Evolutionary conservation across 148 eudicot genomes (phyloP).

Genomic region (Nepenthes gracilis): DNA sequence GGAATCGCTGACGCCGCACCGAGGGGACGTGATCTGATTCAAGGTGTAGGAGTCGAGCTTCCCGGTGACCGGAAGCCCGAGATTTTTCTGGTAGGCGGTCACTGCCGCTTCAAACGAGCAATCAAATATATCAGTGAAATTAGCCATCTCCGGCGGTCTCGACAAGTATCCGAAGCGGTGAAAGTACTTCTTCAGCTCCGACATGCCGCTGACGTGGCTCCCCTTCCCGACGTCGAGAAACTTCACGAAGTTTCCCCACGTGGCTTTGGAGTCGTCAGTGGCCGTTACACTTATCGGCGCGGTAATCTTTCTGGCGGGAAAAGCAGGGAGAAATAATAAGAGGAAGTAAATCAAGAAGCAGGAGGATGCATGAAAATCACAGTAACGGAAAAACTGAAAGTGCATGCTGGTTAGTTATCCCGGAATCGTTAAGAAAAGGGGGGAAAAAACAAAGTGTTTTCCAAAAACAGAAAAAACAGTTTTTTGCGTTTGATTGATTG

Average conservation of each 20-base stretch:
- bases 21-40: conserved; percentile 6
- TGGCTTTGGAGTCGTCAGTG: conserved; percentile 13
- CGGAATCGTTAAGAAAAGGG: no score
- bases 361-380: no score
- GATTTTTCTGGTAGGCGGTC: conserved; percentile 28
- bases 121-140: conserved; percentile 36
- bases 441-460: no score
- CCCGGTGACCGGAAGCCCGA: conserved; percentile 38
- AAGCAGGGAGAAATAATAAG: conserved; percentile 10
- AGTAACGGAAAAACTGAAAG: no score
- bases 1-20: conserved; percentile 3
- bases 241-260: conserved; percentile 41
- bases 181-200: conserved; percentile 59
- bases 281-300: conserved; percentile 13
- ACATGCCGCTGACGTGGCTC: conserved; percentile 36
- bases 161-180: conserved; percentile 63
- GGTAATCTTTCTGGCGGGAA: conserved; percentile 38
- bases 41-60: conserved; percentile 39
- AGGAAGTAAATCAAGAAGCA: conserved; percentile 2
- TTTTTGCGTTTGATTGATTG: no score
- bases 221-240: conserved; percentile 50
- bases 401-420: no score
- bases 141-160: not conserved
- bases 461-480: no score
- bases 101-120: conserved; percentile 28